Percentiles rank a stretch among this genome's conserved stretches.
Evolutionary conservation across 495 filamentous ascomycete species (phyloP).

Genomic region (Schizothecium vesticola): DNA sequence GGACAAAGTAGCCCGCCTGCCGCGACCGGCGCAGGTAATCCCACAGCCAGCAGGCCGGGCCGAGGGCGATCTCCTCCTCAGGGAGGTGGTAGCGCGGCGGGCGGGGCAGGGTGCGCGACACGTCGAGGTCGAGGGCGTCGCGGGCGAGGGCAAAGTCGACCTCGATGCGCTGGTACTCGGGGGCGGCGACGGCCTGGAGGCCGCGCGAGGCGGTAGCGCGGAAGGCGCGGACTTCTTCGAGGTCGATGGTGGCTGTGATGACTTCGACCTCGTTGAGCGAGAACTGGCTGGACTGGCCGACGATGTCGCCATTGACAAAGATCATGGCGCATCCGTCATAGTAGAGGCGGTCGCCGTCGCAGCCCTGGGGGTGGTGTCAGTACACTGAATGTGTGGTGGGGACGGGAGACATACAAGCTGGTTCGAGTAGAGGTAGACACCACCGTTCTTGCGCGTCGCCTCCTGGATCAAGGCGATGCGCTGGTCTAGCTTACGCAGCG

Average conservation of each 20-base stretch:
- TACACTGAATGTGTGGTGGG: not conserved
- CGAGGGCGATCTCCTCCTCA: conserved; percentile 72
- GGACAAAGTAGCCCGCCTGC: conserved; percentile 53
- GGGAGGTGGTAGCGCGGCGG: conserved; percentile 52
- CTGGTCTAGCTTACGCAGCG: conserved; percentile 68
- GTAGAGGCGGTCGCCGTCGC: conserved; percentile 57
- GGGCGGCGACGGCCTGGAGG: conserved; percentile 48
- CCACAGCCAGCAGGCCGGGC: conserved; percentile 74
- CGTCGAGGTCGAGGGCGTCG: conserved; percentile 31
- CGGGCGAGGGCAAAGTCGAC: conserved; percentile 33
- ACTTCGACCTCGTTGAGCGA: conserved; percentile 79
- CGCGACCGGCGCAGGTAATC: conserved; percentile 70
- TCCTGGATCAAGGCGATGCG: conserved; percentile 70
- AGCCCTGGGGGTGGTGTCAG: conserved; percentile 59
- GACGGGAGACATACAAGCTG: not conserved
- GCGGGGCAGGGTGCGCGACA: conserved; percentile 24
- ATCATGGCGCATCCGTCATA: conserved; percentile 74
- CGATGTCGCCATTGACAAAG: conserved; percentile 60
- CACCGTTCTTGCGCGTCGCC: conserved; percentile 69
- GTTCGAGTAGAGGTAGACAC: conserved; percentile 64
- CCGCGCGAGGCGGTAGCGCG: conserved; percentile 50
- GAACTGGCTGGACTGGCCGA: conserved; percentile 71
- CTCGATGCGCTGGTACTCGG: conserved; percentile 38
- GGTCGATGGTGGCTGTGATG: conserved; percentile 70
- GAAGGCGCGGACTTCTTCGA: conserved; percentile 64